These are phyloP conservation scores for Annulohypoxylon moriforme DNA, from an alignment of 495 filamentous ascomycete species.

Conservation along the genomic window DNA sequence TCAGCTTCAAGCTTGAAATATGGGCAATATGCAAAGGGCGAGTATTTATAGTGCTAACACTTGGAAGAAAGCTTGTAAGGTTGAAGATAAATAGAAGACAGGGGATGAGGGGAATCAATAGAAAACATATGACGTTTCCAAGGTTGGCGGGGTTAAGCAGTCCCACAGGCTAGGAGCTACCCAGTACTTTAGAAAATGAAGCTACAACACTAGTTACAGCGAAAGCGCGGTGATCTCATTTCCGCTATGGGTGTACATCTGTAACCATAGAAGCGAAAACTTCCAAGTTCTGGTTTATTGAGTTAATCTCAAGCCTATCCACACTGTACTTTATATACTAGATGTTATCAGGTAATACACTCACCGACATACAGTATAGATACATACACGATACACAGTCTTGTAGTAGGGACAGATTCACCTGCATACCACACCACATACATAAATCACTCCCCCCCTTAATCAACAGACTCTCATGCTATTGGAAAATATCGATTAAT, in stretches of 20 bases:
- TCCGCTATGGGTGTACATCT: slow-evolving; percentile 29
- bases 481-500: slow-evolving; percentile 10
- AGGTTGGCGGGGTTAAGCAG: slow-evolving; percentile 37
- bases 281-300: neutral
- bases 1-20: neutral
- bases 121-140: slow-evolving; percentile 48
- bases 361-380: neutral
- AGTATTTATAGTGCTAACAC: neutral
- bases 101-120: slow-evolving; percentile 27
- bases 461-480: neutral
- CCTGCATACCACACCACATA: neutral
- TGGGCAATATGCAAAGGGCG: neutral
- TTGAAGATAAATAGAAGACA: slow-evolving; percentile 15
- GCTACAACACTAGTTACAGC: neutral
- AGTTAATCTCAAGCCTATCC: neutral
- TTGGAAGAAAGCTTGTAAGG: slow-evolving; percentile 7
- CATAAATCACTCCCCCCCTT: slow-evolving; percentile 3
- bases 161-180: neutral
- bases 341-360: neutral
- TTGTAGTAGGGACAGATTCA: neutral
- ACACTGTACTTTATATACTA: neutral
- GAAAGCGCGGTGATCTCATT: slow-evolving; percentile 33
- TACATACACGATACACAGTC: too few species aligned
- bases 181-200: neutral
- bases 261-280: neutral